Evolutionary conservation across 352 stramenopile genomes (phyloP).

Genomic region (Phytophthora hibernalis): DNA sequence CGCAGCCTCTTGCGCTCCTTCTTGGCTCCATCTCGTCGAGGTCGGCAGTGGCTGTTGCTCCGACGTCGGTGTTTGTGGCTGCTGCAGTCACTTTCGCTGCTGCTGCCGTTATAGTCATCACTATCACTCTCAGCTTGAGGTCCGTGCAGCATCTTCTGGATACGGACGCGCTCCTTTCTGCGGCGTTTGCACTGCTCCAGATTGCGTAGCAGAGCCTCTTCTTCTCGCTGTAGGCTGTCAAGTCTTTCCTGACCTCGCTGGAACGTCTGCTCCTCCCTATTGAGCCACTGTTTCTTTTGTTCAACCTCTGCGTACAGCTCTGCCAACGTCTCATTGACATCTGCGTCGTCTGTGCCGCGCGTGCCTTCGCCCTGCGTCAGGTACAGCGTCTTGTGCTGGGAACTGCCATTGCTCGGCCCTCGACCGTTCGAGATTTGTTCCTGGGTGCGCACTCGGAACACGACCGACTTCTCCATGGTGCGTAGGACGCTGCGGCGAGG

Average conservation of each 20-base stretch:
- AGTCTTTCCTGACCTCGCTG: conserved; percentile 36
- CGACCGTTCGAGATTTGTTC: conserved; percentile 24
- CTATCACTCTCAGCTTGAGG: conserved; percentile 14
- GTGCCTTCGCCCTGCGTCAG: conserved; percentile 6
- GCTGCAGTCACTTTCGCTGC: conserved; percentile 23
- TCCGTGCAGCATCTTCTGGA: conserved; percentile 43
- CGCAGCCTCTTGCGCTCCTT: conserved; percentile 58
- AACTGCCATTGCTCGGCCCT: conserved; percentile 11
- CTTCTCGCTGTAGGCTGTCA: conserved; percentile 42
- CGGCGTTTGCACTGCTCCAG: conserved; percentile 50
- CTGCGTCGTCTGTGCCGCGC: conserved; percentile 19
- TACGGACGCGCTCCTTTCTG: conserved; percentile 40
- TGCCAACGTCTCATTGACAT: conserved; percentile 41
- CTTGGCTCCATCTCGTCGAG: conserved; percentile 24
- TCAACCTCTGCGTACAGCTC: conserved; percentile 38
- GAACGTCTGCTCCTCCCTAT: conserved; percentile 45
- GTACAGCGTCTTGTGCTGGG: conserved; percentile 12
- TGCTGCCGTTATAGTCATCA: conserved; percentile 12
- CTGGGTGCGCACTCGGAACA: conserved; percentile 36
- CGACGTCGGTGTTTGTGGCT: conserved; percentile 6
- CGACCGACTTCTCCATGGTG: conserved; percentile 46
- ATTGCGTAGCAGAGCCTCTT: conserved; percentile 44
- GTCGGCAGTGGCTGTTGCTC: conserved; percentile 11
- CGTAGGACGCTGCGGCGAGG: conserved; percentile 15
- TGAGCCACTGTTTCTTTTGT: conserved; percentile 45